Conservation (phyloP, 352 stramenopile species). For the Phytophthora citrophthora region DNA sequence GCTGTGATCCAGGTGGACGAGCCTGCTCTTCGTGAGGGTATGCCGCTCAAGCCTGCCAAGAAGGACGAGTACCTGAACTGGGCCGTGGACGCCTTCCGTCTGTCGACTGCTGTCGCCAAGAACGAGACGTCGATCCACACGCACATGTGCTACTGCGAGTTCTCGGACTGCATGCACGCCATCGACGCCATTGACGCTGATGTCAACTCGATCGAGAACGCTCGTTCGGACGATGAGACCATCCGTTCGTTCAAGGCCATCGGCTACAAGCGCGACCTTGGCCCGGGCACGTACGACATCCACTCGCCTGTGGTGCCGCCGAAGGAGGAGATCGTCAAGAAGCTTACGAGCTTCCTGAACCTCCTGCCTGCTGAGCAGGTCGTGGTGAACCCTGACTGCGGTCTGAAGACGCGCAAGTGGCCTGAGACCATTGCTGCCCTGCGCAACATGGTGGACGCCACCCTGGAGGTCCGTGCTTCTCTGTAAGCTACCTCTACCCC, state of each 20-base stretch:
- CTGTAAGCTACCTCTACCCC: constrained; percentile 36
- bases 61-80: constrained; percentile 86
- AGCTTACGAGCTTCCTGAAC: constrained; percentile 88
- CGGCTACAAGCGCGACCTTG: constrained; percentile 91
- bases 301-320: constrained; percentile 94
- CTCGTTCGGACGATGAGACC: constrained; percentile 90
- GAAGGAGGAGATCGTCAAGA: constrained; percentile 87
- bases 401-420: constrained; percentile 94
- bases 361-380: constrained; percentile 78
- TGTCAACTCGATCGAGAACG: constrained; percentile 96
- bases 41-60: constrained; percentile 88
- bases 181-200: constrained; percentile 94
- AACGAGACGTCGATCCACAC: constrained; percentile 94
- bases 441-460: constrained; percentile 91
- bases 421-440: constrained; percentile 90
- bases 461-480: constrained; percentile 68
- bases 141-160: constrained; percentile 97
- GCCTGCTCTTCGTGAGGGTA: constrained; percentile 91
- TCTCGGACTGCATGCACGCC: constrained; percentile 93
- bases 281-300: constrained; percentile 94
- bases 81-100: constrained; percentile 87
- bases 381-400: constrained; percentile 94
- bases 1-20: constrained; percentile 93
- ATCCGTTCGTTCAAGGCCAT: constrained; percentile 90
- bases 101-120: constrained; percentile 86